Conservation (phyloP, 1,284 basidiomycete genomes). For the Xanthoconium separans region DNA sequence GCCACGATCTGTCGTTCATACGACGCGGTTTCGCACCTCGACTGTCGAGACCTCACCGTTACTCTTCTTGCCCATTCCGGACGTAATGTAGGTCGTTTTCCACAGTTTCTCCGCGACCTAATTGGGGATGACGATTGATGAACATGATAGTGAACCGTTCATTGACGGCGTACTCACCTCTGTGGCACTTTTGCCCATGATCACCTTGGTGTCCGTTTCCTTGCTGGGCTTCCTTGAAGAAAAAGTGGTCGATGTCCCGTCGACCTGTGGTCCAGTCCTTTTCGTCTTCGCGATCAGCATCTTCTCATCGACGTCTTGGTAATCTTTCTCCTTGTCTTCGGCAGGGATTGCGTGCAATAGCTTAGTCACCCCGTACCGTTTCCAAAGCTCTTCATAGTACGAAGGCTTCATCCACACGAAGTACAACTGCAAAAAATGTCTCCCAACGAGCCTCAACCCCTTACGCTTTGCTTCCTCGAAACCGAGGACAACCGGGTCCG, state of each 20-base stretch:
- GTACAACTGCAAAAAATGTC: not conserved
- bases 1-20: not conserved
- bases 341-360: not conserved
- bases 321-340: not conserved
- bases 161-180: not conserved
- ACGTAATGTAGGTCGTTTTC: not conserved
- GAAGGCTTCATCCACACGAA: not conserved
- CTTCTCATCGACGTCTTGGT: not conserved
- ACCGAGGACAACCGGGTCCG: not conserved
- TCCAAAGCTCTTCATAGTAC: not conserved
- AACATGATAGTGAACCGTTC: not conserved
- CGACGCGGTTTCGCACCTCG: not conserved
- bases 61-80: not conserved
- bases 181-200: not conserved
- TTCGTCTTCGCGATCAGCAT: not conserved
- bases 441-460: not conserved
- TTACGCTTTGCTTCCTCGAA: not conserved
- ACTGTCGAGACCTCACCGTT: not conserved
- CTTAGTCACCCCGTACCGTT: not conserved
- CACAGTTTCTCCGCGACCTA: not conserved
- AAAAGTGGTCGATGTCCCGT: too few relatives aligned
- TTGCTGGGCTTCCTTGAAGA: too few relatives aligned
- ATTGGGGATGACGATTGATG: not conserved
- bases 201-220: too few relatives aligned
- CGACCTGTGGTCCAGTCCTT: too few relatives aligned